Conservation (phyloP, 2,329 filamentous ascomycete species). For the Fusarium graminum region DNA sequence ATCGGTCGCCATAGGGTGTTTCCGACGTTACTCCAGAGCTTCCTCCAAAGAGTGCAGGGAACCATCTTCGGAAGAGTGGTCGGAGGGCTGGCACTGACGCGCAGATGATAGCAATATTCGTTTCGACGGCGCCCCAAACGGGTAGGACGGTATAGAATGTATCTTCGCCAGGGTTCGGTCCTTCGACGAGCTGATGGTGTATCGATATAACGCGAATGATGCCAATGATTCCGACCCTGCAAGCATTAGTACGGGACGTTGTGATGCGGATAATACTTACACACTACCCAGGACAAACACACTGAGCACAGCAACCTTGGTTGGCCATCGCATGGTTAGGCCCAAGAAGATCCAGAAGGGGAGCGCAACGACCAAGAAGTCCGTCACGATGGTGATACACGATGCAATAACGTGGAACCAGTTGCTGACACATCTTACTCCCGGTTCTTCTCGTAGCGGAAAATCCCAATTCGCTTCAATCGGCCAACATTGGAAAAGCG, state of each 20-base stretch:
- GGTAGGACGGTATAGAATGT: conserved; percentile 49
- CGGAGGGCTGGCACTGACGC: conserved; percentile 54
- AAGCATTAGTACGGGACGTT: not conserved
- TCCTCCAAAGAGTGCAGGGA: conserved; percentile 49
- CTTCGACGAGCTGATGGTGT: conserved; percentile 44
- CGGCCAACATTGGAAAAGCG: conserved; percentile 58
- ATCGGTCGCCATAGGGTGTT: conserved; percentile 24
- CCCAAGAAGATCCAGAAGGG: conserved; percentile 58
- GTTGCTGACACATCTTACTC: conserved; percentile 53
- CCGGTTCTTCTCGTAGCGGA: conserved; percentile 34
- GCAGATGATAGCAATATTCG: conserved; percentile 54
- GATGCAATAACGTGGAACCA: conserved; percentile 53
- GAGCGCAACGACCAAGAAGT: conserved; percentile 56
- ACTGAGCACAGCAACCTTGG: conserved; percentile 56
- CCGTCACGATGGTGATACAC: conserved; percentile 57
- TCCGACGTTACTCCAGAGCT: conserved; percentile 31
- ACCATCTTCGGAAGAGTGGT: conserved; percentile 52
- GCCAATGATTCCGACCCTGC: conserved; percentile 52
- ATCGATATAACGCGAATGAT: conserved; percentile 52
- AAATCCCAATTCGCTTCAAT: conserved; percentile 53
- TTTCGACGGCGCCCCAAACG: conserved; percentile 54
- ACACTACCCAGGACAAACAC: conserved; percentile 56
- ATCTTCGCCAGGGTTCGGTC: conserved; percentile 40
- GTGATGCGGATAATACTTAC: conserved; percentile 44
- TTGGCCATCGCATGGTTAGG: conserved; percentile 55